These are phyloP conservation scores for Panellus pusillus DNA, from an alignment of 768 basidiomycete species.

Conservation along the genomic window DNA sequence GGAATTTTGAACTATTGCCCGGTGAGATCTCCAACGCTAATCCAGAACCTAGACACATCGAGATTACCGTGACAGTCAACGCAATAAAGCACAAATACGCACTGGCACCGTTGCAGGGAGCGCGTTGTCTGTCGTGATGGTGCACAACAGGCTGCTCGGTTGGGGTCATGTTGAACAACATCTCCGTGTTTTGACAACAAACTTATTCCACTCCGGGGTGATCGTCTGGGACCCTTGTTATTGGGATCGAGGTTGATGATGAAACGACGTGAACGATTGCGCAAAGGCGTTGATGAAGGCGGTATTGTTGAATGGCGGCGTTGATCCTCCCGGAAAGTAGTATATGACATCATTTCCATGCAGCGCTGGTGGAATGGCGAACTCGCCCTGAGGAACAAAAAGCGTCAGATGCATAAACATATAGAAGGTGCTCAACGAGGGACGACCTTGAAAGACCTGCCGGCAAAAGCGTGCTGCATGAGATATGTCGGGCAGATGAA, in stretches of 20 bases:
- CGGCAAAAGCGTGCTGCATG: conserved; percentile 29
- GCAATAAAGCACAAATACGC: background rate
- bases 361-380: conserved; percentile 26
- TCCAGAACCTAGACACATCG: conserved; percentile 13
- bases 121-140: conserved; percentile 1
- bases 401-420: background rate
- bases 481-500: conserved; percentile 37
- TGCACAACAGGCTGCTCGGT: conserved; percentile 5
- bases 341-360: conserved; percentile 28
- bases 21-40: conserved; percentile 15
- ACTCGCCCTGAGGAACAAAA: conserved; percentile 24
- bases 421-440: background rate
- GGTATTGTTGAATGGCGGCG: conserved; percentile 13
- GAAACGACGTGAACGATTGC: conserved; percentile 17
- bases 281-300: conserved; percentile 17
- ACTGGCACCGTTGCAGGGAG: conserved; percentile 13
- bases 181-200: conserved; percentile 4
- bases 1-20: conserved; percentile 6
- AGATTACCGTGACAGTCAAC: background rate
- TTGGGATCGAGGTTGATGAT: conserved; percentile 15
- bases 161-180: conserved; percentile 16
- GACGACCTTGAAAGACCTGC: conserved; percentile 33
- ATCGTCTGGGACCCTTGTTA: conserved; percentile 12
- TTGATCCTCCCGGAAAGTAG: conserved; percentile 25
- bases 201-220: conserved; percentile 11